These are phyloP conservation scores for Neurospora hispaniola DNA, from an alignment of 495 filamentous ascomycete genomes.

Conservation along the genomic window DNA sequence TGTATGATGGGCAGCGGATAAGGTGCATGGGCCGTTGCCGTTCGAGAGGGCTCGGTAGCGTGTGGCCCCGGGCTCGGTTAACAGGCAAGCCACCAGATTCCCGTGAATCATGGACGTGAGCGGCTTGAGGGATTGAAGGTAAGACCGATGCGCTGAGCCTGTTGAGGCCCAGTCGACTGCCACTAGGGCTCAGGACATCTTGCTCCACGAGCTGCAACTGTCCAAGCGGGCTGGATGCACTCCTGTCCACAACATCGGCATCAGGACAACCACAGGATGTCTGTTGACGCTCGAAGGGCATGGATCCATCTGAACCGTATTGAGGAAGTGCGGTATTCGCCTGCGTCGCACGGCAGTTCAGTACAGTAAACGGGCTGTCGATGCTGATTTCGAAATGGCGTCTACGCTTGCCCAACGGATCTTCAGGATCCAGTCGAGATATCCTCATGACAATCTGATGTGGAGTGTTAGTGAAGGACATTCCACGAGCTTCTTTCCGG, in stretches of 20 bases:
- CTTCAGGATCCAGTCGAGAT: conserved; percentile 71
- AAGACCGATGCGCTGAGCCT: conserved; percentile 7
- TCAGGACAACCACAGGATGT: conserved; percentile 72
- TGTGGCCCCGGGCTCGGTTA: conserved; percentile 3
- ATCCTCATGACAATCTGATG: conserved; percentile 89
- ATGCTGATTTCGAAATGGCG: conserved; percentile 98
- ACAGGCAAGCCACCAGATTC: not conserved
- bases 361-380: conserved; percentile 91
- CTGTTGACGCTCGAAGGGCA: conserved; percentile 31
- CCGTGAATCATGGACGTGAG: conserved; percentile 14
- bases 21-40: conserved; percentile 70
- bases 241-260: conserved; percentile 39
- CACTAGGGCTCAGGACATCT: conserved; percentile 5
- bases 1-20: conserved; percentile 75
- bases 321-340: conserved; percentile 83
- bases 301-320: conserved; percentile 53
- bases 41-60: conserved; percentile 9
- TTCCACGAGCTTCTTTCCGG: not conserved
- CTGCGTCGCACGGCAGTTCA: conserved; percentile 86
- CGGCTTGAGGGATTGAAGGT: conserved; percentile 19
- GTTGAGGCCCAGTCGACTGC: conserved; percentile 14
- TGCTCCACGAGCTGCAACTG: conserved; percentile 18
- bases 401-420: conserved; percentile 65
- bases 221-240: conserved; percentile 19
- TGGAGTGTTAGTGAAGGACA: conserved; percentile 12